phyloP scores from a whole-genome alignment of 768 basidiomycete genomes.

The Rossbeevera mucosa region DNA sequence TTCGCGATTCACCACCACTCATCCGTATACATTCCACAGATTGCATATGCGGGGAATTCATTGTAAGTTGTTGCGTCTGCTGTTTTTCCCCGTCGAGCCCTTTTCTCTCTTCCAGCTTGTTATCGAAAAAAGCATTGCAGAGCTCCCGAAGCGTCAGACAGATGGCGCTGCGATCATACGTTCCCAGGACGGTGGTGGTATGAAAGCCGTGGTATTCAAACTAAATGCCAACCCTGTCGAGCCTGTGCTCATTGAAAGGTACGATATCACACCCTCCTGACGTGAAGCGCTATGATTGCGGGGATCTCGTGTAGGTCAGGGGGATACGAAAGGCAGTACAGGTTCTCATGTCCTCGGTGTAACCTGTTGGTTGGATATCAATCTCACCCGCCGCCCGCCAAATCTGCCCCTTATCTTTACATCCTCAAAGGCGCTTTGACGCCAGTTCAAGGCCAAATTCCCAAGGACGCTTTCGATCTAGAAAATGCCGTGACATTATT shows the following conservation, averaged over 20 bases:
- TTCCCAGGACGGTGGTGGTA: slow-evolving; percentile 55
- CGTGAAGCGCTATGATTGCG: slow-evolving; percentile 17
- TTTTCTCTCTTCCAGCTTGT: slow-evolving; percentile 52
- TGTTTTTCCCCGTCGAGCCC: slow-evolving; percentile 1
- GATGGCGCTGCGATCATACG: slow-evolving; percentile 81
- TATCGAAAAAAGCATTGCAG: slow-evolving; percentile 67
- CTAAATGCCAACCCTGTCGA: slow-evolving; percentile 70
- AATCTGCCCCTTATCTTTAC: slow-evolving; percentile 75
- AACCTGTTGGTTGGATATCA: slow-evolving; percentile 63
- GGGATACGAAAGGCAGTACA: slow-evolving; percentile 73
- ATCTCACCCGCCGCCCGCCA: slow-evolving; percentile 67
- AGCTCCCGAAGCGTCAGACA: slow-evolving; percentile 66
- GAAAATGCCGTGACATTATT: slow-evolving; percentile 22
- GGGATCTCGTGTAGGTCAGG: slow-evolving; percentile 39
- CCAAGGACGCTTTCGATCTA: slow-evolving; percentile 75
- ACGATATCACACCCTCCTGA: slow-evolving; percentile 22
- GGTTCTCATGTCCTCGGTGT: slow-evolving; percentile 54
- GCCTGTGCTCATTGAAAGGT: slow-evolving; percentile 78
- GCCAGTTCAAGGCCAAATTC: slow-evolving; percentile 84
- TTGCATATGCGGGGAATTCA: slow-evolving; percentile 85
- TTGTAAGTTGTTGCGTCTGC: slow-evolving; percentile 45
- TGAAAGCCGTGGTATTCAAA: slow-evolving; percentile 75
- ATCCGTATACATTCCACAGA: slow-evolving; percentile 41
- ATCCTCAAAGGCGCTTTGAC: slow-evolving; percentile 78
- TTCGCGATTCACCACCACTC: slow-evolving; percentile 2